Conservation (phyloP, 2,329 filamentous ascomycete genomes). For the Cryphonectria radicalis region DNA sequence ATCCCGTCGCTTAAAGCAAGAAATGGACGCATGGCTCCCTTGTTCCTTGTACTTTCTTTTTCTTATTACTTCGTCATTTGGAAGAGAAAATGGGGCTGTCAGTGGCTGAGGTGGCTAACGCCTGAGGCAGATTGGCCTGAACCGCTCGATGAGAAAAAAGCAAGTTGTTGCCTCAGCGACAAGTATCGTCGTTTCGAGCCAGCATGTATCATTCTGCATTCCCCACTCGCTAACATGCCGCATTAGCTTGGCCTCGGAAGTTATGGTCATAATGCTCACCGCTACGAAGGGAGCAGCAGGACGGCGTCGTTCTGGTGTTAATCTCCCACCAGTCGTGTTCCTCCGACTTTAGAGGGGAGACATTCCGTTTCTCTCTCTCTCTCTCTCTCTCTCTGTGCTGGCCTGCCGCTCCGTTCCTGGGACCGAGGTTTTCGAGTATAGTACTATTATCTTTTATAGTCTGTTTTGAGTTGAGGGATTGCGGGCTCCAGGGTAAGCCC, state of each 20-base stretch:
- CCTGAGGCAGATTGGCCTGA: neutral
- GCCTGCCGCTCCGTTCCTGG: too few relatives aligned
- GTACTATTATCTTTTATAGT: neutral
- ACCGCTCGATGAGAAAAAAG: slow-evolving; percentile 9
- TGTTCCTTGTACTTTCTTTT: neutral
- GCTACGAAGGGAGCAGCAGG: slow-evolving; percentile 2
- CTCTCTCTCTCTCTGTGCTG: neutral
- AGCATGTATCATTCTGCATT: neutral
- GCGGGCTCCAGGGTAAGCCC: neutral
- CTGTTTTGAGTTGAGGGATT: neutral
- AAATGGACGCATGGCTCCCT: neutral
- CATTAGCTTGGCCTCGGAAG: slow-evolving; percentile 4
- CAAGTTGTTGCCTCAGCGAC: neutral
- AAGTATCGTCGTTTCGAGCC: neutral
- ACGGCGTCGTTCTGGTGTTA: neutral
- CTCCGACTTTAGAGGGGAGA: neutral
- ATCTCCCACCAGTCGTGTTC: slow-evolving; percentile 5
- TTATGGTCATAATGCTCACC: neutral
- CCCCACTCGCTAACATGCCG: slow-evolving; percentile 2
- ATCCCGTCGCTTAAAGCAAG: neutral
- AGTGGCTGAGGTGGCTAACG: slow-evolving; percentile 2
- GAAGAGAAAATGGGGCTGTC: neutral
- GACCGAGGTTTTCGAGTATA: neutral
- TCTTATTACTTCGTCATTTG: neutral
- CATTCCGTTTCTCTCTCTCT: neutral